phyloP scores from a whole-genome alignment of 441 rosid genomes.

The California macrophylla region DNA sequence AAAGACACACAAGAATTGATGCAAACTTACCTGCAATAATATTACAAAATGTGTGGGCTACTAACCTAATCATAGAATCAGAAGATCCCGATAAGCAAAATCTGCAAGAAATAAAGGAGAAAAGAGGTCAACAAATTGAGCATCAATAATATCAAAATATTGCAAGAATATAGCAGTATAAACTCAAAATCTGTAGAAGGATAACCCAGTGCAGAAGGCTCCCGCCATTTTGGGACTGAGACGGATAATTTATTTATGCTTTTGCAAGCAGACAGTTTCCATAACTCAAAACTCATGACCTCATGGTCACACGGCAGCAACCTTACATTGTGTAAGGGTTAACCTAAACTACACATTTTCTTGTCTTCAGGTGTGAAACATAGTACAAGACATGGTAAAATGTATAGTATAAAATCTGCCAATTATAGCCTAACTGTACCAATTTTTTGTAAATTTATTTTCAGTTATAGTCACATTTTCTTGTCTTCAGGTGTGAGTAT shows the following conservation, averaged over 20 bases:
- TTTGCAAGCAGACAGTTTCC: neutral
- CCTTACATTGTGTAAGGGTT: neutral
- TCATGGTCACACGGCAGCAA: neutral
- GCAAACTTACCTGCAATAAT: neutral
- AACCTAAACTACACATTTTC: neutral
- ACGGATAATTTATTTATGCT: neutral
- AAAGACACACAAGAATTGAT: neutral
- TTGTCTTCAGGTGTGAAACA: neutral
- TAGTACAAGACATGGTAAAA: neutral
- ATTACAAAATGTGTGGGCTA: neutral
- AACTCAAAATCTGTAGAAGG: neutral
- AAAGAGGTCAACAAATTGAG: neutral
- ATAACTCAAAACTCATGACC: neutral
- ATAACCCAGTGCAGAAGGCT: neutral
- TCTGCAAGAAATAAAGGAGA: constrained; percentile 35
- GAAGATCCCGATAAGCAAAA: constrained; percentile 97
- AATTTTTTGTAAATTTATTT: neutral
- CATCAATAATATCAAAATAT: neutral
- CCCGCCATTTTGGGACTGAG: neutral
- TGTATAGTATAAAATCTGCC: neutral
- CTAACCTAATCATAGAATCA: constrained; percentile 95
- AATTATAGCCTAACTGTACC: neutral
- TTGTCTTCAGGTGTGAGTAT: neutral
- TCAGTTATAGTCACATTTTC: neutral
- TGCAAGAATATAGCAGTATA: neutral